Percentiles rank a stretch among this genome's conserved stretches.
phyloP scores from a whole-genome alignment of 305 asterid genomes.

The Fraxinus xanthoxyloides region DNA sequence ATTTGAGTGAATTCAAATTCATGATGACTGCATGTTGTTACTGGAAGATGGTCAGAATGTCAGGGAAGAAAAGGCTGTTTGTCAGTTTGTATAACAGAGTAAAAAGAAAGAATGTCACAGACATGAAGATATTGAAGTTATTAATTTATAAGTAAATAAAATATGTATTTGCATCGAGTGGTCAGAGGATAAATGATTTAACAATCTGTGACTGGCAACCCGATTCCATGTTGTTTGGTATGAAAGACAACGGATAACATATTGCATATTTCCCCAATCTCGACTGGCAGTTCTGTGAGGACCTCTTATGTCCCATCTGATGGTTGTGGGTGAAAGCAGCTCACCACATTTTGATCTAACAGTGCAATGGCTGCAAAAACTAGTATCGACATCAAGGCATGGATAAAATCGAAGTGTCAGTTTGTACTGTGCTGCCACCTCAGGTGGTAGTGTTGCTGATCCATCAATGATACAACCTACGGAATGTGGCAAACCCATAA shows the following conservation, averaged over 20 bases:
- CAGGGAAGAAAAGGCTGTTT: not conserved
- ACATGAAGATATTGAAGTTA: not conserved
- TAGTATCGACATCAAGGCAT: constrained; percentile 71
- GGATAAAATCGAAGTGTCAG: constrained; percentile 62
- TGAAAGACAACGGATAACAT: constrained; percentile 79
- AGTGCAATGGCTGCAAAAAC: constrained; percentile 70
- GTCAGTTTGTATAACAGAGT: not conserved
- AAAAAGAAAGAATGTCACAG: not conserved
- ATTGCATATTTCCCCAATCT: constrained; percentile 73
- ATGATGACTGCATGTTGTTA: too few relatives aligned
- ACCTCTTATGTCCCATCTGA: constrained; percentile 50
- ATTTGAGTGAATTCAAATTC: too few relatives aligned
- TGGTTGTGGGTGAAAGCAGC: constrained; percentile 71
- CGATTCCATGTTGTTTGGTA: constrained; percentile 77
- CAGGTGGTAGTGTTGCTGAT: constrained; percentile 44
- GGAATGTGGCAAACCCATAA: constrained; percentile 73
- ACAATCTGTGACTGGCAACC: constrained; percentile 64
- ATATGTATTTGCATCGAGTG: not conserved
- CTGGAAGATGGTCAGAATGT: too few relatives aligned
- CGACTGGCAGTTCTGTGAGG: constrained; percentile 68
- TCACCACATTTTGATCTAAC: constrained; percentile 64
- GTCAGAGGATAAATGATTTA: not conserved
- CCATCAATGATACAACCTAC: constrained; percentile 81
- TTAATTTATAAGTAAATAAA: not conserved
- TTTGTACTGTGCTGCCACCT: constrained; percentile 48